Evolutionary conservation across 163 green algal genomes (phyloP).

Genomic region (Coccomyxa subellipsoidea): DNA sequence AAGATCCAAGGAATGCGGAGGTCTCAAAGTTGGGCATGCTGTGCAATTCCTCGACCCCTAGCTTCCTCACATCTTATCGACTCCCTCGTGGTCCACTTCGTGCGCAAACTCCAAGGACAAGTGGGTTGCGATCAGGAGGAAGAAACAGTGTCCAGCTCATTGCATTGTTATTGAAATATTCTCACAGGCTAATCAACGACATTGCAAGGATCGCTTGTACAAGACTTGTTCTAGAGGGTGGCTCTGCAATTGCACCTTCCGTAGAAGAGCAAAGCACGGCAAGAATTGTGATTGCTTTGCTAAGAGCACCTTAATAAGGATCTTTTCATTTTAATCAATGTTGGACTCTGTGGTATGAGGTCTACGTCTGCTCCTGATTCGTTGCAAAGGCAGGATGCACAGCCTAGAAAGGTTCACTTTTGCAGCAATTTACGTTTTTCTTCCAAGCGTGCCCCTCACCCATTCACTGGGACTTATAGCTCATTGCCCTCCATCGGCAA

Average conservation of each 20-base stretch:
- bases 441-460: constrained; percentile 30
- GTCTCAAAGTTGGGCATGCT: not conserved
- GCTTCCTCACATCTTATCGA: too few relatives aligned
- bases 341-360: not conserved
- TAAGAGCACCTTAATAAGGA: too few relatives aligned
- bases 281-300: too few relatives aligned
- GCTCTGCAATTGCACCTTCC: too few relatives aligned
- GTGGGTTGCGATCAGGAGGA: too few relatives aligned
- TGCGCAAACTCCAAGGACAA: not conserved
- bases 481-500: constrained; percentile 16
- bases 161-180: too few relatives aligned
- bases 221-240: too few relatives aligned
- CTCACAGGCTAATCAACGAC: too few relatives aligned
- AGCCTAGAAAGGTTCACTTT: constrained; percentile 18
- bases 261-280: too few relatives aligned
- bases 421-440: constrained; percentile 25
- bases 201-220: too few relatives aligned
- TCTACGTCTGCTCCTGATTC: not conserved
- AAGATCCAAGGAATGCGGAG: not conserved
- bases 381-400: not conserved
- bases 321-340: not conserved
- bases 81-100: too few relatives aligned
- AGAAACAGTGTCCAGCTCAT: too few relatives aligned
- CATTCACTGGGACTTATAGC: constrained; percentile 29
- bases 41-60: not conserved